Evolutionary conservation across 805 yeast genomes (phyloP).

Genomic region (Metschnikowia colocasiae): DNA sequence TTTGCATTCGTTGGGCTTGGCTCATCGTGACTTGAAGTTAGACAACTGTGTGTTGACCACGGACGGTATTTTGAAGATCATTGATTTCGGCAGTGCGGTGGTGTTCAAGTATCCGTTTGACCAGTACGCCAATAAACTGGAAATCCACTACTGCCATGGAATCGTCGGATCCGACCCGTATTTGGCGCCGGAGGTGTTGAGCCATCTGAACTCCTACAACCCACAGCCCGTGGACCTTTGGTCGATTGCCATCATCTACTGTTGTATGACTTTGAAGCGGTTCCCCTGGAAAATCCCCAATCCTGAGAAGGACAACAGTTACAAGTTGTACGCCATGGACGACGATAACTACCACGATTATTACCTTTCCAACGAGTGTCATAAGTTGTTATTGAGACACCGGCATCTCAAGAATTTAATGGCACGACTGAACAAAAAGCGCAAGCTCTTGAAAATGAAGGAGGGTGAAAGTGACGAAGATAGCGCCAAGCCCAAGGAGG

Average conservation of each 20-base stretch:
- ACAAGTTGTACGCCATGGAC: slow-evolving; percentile 55
- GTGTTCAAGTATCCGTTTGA: slow-evolving; percentile 73
- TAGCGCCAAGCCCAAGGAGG: slow-evolving; percentile 4
- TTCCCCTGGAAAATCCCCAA: slow-evolving; percentile 88
- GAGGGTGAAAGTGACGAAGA: slow-evolving; percentile 12
- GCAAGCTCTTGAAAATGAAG: slow-evolving; percentile 23
- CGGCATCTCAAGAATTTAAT: slow-evolving; percentile 50
- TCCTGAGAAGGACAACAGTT: slow-evolving; percentile 57
- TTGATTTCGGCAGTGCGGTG: slow-evolving; percentile 83
- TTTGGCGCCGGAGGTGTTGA: slow-evolving; percentile 73
- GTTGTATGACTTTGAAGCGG: slow-evolving; percentile 81
- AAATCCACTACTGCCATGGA: slow-evolving; percentile 47
- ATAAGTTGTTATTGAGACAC: slow-evolving; percentile 58
- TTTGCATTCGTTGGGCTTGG: slow-evolving; percentile 72
- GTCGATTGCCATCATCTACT: slow-evolving; percentile 80
- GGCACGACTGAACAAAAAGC: slow-evolving; percentile 40
- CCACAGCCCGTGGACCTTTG: slow-evolving; percentile 79
- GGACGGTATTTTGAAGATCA: slow-evolving; percentile 70
- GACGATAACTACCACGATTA: slow-evolving; percentile 81
- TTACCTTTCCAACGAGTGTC: slow-evolving; percentile 65
- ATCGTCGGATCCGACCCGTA: slow-evolving; percentile 86
- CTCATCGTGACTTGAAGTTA: slow-evolving; percentile 77
- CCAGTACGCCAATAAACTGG: slow-evolving; percentile 49
- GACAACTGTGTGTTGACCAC: slow-evolving; percentile 79
- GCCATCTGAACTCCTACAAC: slow-evolving; percentile 56